Evolutionary conservation across 202 grass and related monocot species (phyloP).

Genomic region (Eragrostis tef): DNA sequence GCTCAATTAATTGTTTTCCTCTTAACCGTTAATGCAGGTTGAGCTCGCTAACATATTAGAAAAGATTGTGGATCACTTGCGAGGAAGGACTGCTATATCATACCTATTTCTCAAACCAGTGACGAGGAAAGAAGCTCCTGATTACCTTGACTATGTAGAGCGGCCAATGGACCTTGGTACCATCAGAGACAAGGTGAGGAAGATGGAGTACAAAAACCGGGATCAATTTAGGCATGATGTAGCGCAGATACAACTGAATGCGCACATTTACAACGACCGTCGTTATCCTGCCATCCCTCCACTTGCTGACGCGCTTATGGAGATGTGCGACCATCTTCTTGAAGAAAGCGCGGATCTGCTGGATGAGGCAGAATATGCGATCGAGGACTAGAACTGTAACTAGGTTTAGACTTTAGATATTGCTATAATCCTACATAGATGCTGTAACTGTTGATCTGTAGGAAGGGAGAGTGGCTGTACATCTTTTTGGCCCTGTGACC

Average conservation of each 20-base stretch:
- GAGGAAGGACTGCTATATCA: conserved; percentile 44
- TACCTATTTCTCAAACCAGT: conserved; percentile 89
- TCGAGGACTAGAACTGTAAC: conserved; percentile 49
- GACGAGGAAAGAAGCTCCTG: conserved; percentile 82
- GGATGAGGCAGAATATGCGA: conserved; percentile 62
- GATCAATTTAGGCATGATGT: conserved; percentile 85
- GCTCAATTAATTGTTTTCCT: conserved; percentile 24
- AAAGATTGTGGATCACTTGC: conserved; percentile 69
- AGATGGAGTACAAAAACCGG: conserved; percentile 80
- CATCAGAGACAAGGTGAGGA: conserved; percentile 84
- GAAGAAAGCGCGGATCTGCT: conserved; percentile 45
- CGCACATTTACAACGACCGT: conserved; percentile 70
- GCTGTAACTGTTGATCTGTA: conserved; percentile 50
- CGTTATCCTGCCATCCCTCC: conserved; percentile 83
- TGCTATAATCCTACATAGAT: conserved; percentile 45
- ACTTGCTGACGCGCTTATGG: conserved; percentile 69
- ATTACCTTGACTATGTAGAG: conserved; percentile 66
- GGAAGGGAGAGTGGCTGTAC: conserved; percentile 41
- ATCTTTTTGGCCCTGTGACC: conserved; percentile 46
- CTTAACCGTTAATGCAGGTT: conserved; percentile 55
- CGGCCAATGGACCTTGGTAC: conserved; percentile 93
- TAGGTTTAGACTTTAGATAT: conserved; percentile 37
- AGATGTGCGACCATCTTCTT: conserved; percentile 63
- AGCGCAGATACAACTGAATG: conserved; percentile 74
- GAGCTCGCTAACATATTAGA: conserved; percentile 87